Evolutionary conservation across 1,284 basidiomycete species (phyloP), one percentile per base, ranked within the genome.

Genomic region (Ustilago xerochloae): DNA sequence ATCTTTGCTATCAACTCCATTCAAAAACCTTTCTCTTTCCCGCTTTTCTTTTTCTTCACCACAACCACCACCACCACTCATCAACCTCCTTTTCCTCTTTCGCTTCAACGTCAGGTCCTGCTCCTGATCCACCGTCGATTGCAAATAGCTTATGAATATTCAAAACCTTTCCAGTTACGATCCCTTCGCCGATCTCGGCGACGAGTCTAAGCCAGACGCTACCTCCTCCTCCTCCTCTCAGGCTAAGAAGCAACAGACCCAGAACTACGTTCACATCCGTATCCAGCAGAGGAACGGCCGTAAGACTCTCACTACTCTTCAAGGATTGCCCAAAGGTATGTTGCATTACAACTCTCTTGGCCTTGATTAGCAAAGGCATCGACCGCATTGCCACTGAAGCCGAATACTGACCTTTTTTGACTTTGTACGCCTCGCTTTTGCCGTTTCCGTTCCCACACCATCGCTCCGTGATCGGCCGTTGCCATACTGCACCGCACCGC

Each of bases 221-320:
- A 72, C 63, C 54, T 58, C 56, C 35, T n/a, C n/a, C n/a, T n/a
- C n/a, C n/a, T n/a, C n/a, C n/a, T n/a, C n/a, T n/a, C 57, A 65
- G 56, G 64, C 69, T 57, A 75, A 68, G 61, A 79, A 80, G 68
- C 67, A 77, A 24, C 75, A 80, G 73, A 68, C 69, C 36, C 74
- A 84, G 62, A 80, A 81, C 67, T 83, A 85, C 82, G 84, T 87
- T 50, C 86, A 87, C 78, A 86, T 87, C 71, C 85, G 88, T 88
- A 93, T 99, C 84, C 97, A 99, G 87, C 97, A 99, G 87, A 90
- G 97, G 84, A 99, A 99, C 90, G 97, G 97, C 80, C 90, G 97
- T 82, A 99, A 99, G 90, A 97, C 95, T 73, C 88, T 99, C 87
- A 99, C 97, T 43, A 99, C 96, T 63, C 89, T 99, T 78, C 96